phyloP scores from a whole-genome alignment of 2,329 filamentous ascomycete species.

The Aspergillus ustus region DNA sequence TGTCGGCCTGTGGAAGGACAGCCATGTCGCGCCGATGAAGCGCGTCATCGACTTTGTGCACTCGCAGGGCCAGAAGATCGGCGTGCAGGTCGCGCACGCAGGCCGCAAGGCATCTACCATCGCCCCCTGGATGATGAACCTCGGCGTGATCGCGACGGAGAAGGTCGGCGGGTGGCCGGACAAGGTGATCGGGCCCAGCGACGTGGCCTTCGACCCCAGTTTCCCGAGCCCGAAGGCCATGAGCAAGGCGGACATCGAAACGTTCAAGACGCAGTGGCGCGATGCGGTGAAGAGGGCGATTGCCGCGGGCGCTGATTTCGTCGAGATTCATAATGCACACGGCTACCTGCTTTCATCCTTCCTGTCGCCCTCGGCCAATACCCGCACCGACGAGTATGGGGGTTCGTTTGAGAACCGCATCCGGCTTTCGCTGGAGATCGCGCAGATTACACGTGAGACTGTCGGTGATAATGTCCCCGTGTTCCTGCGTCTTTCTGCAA shows the following conservation, averaged over 20 bases:
- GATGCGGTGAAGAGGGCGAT: conserved; percentile 64
- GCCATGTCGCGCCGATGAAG: conserved; percentile 72
- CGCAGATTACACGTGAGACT: conserved; percentile 63
- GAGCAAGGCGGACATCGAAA: conserved; percentile 69
- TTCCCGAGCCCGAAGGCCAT: conserved; percentile 69
- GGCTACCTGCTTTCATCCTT: conserved; percentile 77
- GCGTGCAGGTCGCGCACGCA: conserved; percentile 80
- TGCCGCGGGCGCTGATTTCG: conserved; percentile 73
- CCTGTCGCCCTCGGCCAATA: conserved; percentile 71
- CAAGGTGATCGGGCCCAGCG: conserved; percentile 41
- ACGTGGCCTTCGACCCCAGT: conserved; percentile 65
- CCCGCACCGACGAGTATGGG: conserved; percentile 63
- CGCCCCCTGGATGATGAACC: conserved; percentile 55
- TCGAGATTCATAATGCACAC: conserved; percentile 82
- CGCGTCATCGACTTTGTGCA: conserved; percentile 79
- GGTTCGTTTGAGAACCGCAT: conserved; percentile 66
- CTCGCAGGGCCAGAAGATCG: conserved; percentile 75
- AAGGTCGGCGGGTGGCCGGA: conserved; percentile 57
- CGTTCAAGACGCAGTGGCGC: conserved; percentile 66
- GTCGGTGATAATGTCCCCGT: conserved; percentile 73
- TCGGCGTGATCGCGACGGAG: conserved; percentile 49
- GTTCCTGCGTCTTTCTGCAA: conserved; percentile 73
- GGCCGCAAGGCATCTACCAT: conserved; percentile 67
- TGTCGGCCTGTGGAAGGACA: conserved; percentile 76
- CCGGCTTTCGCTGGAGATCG: conserved; percentile 69